Conservation (phyloP, 2,329 filamentous ascomycete species). For the Xylariaceae sp. region DNA sequence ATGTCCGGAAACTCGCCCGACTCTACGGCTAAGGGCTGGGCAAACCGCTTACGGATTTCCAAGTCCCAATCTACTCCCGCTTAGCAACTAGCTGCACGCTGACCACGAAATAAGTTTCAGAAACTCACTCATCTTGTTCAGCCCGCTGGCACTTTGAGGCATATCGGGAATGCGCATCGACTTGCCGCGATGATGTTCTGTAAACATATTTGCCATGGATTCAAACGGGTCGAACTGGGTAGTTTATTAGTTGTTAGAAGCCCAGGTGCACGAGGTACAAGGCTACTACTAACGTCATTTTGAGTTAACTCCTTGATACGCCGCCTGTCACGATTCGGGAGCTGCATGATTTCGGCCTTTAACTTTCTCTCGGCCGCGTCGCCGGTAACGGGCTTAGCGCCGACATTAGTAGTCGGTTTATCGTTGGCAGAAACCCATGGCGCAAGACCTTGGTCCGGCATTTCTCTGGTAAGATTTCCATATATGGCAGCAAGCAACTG, state of each 20-base stretch:
- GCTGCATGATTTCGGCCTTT: conserved; percentile 71
- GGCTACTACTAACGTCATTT: conserved; percentile 56
- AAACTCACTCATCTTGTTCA: conserved; percentile 81
- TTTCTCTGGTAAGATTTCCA: conserved; percentile 69
- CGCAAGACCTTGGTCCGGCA: conserved; percentile 68
- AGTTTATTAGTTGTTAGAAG: conserved; percentile 27
- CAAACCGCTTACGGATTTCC: conserved; percentile 68
- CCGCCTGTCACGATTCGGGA: conserved; percentile 66
- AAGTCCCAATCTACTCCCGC: conserved; percentile 60
- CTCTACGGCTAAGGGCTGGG: conserved; percentile 65
- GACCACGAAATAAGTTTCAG: conserved; percentile 27
- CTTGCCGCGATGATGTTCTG: conserved; percentile 52
- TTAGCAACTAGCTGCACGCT: conserved; percentile 16
- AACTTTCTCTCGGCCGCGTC: conserved; percentile 67
- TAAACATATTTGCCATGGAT: conserved; percentile 54
- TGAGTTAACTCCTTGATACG: conserved; percentile 66
- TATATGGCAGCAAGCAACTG: conserved; percentile 68
- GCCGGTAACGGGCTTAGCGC: conserved; percentile 64
- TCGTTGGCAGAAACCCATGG: conserved; percentile 74
- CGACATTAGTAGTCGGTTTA: conserved; percentile 60
- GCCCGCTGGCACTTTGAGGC: conserved; percentile 69
- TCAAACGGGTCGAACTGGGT: conserved; percentile 58
- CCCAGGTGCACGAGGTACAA: neutral
- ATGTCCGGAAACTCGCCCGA: conserved; percentile 71
- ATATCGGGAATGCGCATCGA: conserved; percentile 58